Evolutionary conservation across 1,284 basidiomycete species (phyloP).

Genomic region (Bondarzewia mesenterica): DNA sequence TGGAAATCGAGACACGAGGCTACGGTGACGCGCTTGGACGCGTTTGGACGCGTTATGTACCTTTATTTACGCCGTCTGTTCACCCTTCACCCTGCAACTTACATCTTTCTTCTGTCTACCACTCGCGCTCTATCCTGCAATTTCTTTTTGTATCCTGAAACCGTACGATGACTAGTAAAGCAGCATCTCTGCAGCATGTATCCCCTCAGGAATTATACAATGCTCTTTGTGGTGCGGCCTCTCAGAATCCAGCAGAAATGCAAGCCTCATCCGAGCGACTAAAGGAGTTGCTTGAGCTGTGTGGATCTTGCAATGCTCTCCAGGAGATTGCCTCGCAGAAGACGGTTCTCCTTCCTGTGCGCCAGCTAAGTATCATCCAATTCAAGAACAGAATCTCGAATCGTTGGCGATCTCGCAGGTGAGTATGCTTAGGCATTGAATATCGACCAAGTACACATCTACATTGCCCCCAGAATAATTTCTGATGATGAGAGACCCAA

Average conservation of each 20-base stretch:
- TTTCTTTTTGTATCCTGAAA: slow-evolving; percentile 2
- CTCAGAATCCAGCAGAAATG: slow-evolving; percentile 56
- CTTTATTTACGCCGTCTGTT: slow-evolving; percentile 8
- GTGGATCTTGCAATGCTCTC: slow-evolving; percentile 62
- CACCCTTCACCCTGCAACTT: neutral
- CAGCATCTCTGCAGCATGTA: slow-evolving; percentile 25
- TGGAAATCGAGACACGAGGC: neutral
- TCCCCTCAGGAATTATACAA: slow-evolving; percentile 56
- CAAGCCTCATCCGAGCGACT: slow-evolving; percentile 53
- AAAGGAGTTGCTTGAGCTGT: slow-evolving; percentile 55
- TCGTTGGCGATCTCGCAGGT: slow-evolving; percentile 72
- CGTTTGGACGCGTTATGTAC: slow-evolving; percentile 15
- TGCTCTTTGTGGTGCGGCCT: slow-evolving; percentile 57
- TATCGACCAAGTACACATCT: slow-evolving; percentile 1
- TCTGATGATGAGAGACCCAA: slow-evolving; percentile 52
- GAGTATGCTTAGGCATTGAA: slow-evolving; percentile 14
- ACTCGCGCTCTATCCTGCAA: neutral
- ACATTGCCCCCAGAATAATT: slow-evolving; percentile 40
- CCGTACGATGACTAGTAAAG: slow-evolving; percentile 11
- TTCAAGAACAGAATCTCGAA: slow-evolving; percentile 65
- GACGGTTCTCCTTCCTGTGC: slow-evolving; percentile 49
- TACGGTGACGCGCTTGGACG: neutral
- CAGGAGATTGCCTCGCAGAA: slow-evolving; percentile 61
- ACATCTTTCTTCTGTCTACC: neutral
- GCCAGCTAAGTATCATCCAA: slow-evolving; percentile 74